Evolutionary conservation across 2,329 filamentous ascomycete genomes (phyloP).

Genomic region (Plenodomus biglobosus): DNA sequence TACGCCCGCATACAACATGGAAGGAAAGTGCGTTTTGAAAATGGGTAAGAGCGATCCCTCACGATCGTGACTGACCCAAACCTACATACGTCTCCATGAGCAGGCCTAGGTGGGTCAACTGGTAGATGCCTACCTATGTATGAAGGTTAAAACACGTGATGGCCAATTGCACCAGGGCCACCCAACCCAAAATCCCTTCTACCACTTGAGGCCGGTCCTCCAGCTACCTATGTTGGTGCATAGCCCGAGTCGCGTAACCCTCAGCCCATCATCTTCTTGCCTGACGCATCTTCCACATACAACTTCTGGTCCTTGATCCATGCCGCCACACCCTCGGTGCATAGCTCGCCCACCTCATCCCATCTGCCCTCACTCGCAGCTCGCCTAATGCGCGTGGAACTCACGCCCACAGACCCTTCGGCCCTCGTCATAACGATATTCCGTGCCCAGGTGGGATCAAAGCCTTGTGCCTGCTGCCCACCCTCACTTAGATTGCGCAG

Average conservation of each 20-base stretch:
- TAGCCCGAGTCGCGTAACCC: too few species aligned
- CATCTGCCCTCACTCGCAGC: slow-evolving; percentile 55
- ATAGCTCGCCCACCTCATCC: slow-evolving; percentile 55
- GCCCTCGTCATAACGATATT: slow-evolving; percentile 63
- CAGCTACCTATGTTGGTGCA: too few species aligned
- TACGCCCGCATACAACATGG: too few species aligned
- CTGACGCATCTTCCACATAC: slow-evolving; percentile 52
- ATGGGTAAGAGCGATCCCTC: neutral
- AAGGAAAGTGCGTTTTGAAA: too few species aligned
- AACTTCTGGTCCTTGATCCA: slow-evolving; percentile 61
- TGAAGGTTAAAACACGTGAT: too few species aligned
- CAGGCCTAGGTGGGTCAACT: too few species aligned
- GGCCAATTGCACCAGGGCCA: too few species aligned
- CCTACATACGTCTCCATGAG: too few species aligned
- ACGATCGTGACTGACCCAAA: too few species aligned
- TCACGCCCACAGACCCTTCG: slow-evolving; percentile 51
- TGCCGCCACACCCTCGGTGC: slow-evolving; percentile 57
- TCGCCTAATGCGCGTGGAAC: slow-evolving; percentile 64
- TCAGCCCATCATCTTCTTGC: slow-evolving; percentile 43
- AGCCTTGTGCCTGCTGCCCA: slow-evolving; percentile 57
- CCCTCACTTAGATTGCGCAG: slow-evolving; percentile 53
- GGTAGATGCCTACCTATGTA: too few species aligned
- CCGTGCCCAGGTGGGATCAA: slow-evolving; percentile 59
- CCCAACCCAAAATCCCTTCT: too few species aligned
- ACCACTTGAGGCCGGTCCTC: too few species aligned